These are phyloP conservation scores for Aspergillus sp. DNA, from an alignment of 2,329 filamentous ascomycete genomes.

Conservation along the genomic window DNA sequence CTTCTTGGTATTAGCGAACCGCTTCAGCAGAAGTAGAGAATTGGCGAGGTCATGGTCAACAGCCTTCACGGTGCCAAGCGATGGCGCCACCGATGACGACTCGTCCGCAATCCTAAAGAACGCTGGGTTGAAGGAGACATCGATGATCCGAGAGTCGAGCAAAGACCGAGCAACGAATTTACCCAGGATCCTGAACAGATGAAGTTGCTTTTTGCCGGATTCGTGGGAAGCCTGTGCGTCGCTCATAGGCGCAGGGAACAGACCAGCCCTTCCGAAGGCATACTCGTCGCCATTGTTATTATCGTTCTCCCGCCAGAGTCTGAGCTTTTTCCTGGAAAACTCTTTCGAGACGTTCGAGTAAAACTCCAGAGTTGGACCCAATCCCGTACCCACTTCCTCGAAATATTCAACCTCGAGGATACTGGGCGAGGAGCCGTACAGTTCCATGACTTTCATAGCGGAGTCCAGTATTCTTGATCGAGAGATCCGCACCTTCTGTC, in stretches of 20 bases:
- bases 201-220: constrained; percentile 77
- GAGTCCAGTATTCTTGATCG: constrained; percentile 92
- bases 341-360: constrained; percentile 96
- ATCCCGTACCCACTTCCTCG: constrained; percentile 91
- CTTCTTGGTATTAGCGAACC: constrained; percentile 75
- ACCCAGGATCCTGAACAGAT: constrained; percentile 85
- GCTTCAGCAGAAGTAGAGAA: constrained; percentile 78
- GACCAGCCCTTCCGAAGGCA: constrained; percentile 71
- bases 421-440: constrained; percentile 94
- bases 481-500: constrained; percentile 97
- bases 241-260: constrained; percentile 88
- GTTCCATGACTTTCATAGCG: constrained; percentile 95
- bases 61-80: constrained; percentile 77
- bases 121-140: constrained; percentile 92
- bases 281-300: constrained; percentile 64
- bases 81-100: constrained; percentile 61
- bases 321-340: constrained; percentile 94
- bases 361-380: constrained; percentile 93
- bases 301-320: constrained; percentile 91
- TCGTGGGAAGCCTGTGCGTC: constrained; percentile 64
- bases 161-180: constrained; percentile 97
- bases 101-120: constrained; percentile 90
- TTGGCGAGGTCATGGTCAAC: constrained; percentile 81
- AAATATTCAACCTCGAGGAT: constrained; percentile 98
- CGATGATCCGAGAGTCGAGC: constrained; percentile 96